Evolutionary conservation across 78 protist genomes (phyloP), one percentile per base, ranked within the genome.

Genomic region (Anaeramoeba flamelloides): DNA sequence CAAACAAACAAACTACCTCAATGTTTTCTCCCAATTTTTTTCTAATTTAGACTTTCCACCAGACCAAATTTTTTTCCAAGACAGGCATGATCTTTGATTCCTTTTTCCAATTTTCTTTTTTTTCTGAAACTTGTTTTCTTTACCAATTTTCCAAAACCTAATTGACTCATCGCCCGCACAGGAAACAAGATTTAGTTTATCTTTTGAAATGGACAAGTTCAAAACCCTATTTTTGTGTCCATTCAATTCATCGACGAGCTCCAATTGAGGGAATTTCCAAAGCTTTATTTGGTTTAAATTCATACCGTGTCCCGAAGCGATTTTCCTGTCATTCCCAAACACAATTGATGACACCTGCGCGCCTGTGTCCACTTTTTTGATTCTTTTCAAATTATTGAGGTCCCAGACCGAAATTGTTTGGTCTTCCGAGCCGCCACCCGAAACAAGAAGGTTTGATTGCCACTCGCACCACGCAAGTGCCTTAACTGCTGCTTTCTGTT

Each of bases 401-500:
- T 79, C 31, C 86, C 86, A 84, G 34, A 81, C 17, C 75, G 40
- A 41, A 31, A 82, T 33, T 33, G 85, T 82, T 8, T 69, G 34
- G 65, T 82, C 85, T 2, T 98, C 98, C 0, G 97, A 93, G 36
- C 99, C 99, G 32, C 98, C 99, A 34, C 99, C 99, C 26, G 97
- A 79, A 26, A 98, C 99, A 2, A 98, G 90, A 17, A 82, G 3
- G 83, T 87, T 91, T 0, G 30, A 17, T 83, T 92, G 95, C 87
- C 84, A 88, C 38, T 99, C 99, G 84, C 91, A 90, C 99, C 99
- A 98, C 3, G 98, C 97, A n/a, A 98, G 83, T 0, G 99, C 99
- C 90, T 94, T 93, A 38, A 98, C 98, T 26, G 93, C 95, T 0
- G 94, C 93, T 75, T 37, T 69, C 65, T 89, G 91, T 2, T 3